Evolutionary conservation across 228 moss, liverwort and hornwort species (phyloP).

Genomic region (Sphagnum fallax): DNA sequence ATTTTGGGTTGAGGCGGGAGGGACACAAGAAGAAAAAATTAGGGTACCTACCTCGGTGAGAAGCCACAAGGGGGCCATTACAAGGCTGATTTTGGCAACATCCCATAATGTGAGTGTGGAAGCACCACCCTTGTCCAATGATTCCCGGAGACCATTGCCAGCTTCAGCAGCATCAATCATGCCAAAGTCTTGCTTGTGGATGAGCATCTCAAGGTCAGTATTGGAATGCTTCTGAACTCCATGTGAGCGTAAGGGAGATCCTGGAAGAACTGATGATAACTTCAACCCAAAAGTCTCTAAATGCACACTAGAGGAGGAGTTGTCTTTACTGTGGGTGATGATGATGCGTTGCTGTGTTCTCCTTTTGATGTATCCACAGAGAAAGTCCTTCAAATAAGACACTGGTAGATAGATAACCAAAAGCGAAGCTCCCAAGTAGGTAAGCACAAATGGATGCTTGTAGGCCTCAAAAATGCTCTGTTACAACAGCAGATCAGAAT

Average conservation of each 20-base stretch:
- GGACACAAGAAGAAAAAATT: background rate
- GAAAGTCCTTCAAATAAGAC: constrained; percentile 47
- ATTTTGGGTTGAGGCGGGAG: too few relatives aligned
- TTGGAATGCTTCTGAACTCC: constrained; percentile 48
- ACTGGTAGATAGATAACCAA: constrained; percentile 74
- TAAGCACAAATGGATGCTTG: constrained; percentile 86
- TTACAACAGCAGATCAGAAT: constrained; percentile 1
- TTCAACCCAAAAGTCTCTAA: background rate
- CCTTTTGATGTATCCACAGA: constrained; percentile 20
- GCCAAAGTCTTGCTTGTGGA: constrained; percentile 47
- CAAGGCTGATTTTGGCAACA: constrained; percentile 57
- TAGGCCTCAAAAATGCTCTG: constrained; percentile 91
- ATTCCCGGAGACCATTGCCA: too few relatives aligned
- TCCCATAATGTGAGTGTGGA: constrained; percentile 46
- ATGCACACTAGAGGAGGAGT: too few relatives aligned
- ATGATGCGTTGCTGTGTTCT: background rate
- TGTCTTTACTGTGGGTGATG: too few relatives aligned
- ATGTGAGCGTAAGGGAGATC: constrained; percentile 18
- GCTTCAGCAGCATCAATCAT: constrained; percentile 5
- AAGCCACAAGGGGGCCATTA: constrained; percentile 84
- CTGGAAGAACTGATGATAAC: constrained; percentile 21
- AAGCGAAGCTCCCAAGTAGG: constrained; percentile 86
- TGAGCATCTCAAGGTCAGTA: constrained; percentile 54
- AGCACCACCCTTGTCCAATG: too few relatives aligned
- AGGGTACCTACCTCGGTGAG: constrained; percentile 62